phyloP scores from a whole-genome alignment of 768 basidiomycete genomes.

The Boletales sp. region DNA sequence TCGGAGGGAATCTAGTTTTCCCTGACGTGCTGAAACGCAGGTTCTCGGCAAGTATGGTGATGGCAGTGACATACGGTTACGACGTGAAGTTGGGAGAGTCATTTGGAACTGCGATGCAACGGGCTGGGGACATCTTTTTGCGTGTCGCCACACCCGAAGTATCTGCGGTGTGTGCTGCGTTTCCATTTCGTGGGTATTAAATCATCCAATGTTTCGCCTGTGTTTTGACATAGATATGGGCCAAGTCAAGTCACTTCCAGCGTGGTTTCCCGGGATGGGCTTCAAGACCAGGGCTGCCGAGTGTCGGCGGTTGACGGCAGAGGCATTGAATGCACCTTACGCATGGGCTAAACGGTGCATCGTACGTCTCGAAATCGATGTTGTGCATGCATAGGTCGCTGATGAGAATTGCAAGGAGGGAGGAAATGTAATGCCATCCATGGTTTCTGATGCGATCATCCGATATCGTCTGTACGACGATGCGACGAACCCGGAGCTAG shows the following conservation, averaged over 20 bases:
- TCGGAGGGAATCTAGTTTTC: no score
- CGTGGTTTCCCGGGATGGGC: slow-evolving; percentile 26
- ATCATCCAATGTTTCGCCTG: background rate
- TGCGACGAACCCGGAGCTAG: slow-evolving; percentile 7
- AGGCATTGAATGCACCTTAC: slow-evolving; percentile 12
- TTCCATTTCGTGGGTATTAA: slow-evolving; percentile 13
- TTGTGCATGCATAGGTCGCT: background rate
- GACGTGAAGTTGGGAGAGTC: slow-evolving; percentile 2
- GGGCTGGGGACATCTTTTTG: slow-evolving; percentile 4
- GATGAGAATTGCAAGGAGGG: background rate
- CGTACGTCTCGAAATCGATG: background rate
- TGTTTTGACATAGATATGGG: background rate
- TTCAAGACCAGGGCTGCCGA: slow-evolving; percentile 15
- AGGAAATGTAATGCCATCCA: slow-evolving; percentile 9
- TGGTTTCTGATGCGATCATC: slow-evolving; percentile 15
- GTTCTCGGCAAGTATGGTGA: slow-evolving; percentile 8
- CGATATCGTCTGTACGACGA: slow-evolving; percentile 5
- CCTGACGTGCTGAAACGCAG: background rate
- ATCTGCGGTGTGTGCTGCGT: slow-evolving; percentile 2
- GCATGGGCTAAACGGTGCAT: slow-evolving; percentile 6
- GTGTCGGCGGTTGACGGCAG: slow-evolving; percentile 4
- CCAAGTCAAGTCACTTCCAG: slow-evolving; percentile 17
- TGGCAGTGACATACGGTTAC: slow-evolving; percentile 18
- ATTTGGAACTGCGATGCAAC: slow-evolving; percentile 8
- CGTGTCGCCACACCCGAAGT: background rate